A percentile compares a stretch with the other conserved stretches of the same genome.
phyloP scores from a whole-genome alignment of 306 rosid species.

The Inga laurina region DNA sequence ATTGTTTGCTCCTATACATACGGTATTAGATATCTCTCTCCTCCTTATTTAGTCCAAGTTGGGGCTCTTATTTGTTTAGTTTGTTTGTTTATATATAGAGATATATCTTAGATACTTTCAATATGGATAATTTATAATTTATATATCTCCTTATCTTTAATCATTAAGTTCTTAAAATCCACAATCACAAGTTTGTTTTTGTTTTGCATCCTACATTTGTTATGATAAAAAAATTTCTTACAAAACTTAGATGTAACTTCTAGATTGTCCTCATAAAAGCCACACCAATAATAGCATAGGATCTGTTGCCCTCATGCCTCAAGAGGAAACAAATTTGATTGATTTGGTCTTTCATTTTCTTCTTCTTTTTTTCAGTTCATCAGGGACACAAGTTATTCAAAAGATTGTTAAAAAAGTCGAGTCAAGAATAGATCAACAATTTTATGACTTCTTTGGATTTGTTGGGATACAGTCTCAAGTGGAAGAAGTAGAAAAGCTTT shows the following conservation, averaged over 20 bases:
- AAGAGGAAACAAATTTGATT: background rate
- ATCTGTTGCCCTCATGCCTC: background rate
- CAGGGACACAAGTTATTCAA: background rate
- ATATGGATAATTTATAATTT: no score
- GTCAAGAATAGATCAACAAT: background rate
- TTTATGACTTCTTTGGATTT: background rate
- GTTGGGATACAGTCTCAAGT: background rate
- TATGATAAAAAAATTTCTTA: no score
- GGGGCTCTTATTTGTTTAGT: no score
- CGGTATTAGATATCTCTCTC: no score
- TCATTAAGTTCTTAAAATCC: background rate
- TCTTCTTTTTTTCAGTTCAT: background rate
- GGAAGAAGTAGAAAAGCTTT: background rate
- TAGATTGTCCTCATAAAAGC: background rate
- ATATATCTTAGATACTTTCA: no score
- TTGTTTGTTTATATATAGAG: no score
- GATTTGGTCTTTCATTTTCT: background rate
- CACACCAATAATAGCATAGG: background rate
- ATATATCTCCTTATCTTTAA: no score
- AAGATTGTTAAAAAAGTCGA: background rate
- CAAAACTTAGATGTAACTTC: background rate
- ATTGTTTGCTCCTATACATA: no score
- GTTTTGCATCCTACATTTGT: no score
- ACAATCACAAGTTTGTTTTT: background rate
- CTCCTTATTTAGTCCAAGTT: no score